Evolutionary conservation across 2,329 filamentous ascomycete genomes (phyloP).

Genomic region (Trichoderma sp.): DNA sequence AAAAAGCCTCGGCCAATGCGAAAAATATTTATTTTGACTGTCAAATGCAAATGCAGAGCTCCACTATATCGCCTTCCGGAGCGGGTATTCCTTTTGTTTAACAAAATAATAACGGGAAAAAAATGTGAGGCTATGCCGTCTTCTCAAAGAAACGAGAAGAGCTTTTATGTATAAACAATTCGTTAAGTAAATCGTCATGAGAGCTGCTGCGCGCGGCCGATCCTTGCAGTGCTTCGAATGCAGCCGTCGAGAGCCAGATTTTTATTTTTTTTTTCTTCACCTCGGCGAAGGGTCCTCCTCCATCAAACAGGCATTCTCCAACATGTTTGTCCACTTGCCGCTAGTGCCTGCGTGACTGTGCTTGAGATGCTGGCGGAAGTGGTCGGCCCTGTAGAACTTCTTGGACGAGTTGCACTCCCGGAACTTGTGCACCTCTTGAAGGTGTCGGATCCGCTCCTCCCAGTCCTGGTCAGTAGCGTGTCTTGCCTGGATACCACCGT

Average conservation of each 20-base stretch:
- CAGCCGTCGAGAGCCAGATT: not conserved
- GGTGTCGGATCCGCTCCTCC: constrained; percentile 80
- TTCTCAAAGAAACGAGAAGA: not conserved
- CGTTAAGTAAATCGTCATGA: not conserved
- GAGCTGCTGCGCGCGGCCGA: not conserved
- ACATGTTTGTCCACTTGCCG: constrained; percentile 98
- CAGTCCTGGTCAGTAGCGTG: constrained; percentile 77
- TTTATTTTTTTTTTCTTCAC: constrained; percentile 17
- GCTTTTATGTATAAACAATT: not conserved
- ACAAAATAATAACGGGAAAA: not conserved
- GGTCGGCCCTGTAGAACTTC: constrained; percentile 96
- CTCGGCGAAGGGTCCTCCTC: constrained; percentile 61
- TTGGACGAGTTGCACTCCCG: constrained; percentile 97
- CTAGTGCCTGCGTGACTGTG: constrained; percentile 95
- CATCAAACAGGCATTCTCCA: constrained; percentile 95
- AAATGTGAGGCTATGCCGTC: constrained; percentile 3
- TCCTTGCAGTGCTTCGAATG: not conserved
- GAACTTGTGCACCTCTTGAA: constrained; percentile 93
- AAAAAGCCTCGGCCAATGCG: constrained; percentile 6
- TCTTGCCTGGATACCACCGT: constrained; percentile 38
- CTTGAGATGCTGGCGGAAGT: constrained; percentile 97
- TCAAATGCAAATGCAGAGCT: constrained; percentile 14
- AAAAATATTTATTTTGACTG: constrained; percentile 15
- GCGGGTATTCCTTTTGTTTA: constrained; percentile 14
- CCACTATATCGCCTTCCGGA: constrained; percentile 15